Evolutionary conservation across 768 basidiomycete genomes (phyloP), one percentile per base, ranked within the genome.

Genomic region (Boletus rex-veris): DNA sequence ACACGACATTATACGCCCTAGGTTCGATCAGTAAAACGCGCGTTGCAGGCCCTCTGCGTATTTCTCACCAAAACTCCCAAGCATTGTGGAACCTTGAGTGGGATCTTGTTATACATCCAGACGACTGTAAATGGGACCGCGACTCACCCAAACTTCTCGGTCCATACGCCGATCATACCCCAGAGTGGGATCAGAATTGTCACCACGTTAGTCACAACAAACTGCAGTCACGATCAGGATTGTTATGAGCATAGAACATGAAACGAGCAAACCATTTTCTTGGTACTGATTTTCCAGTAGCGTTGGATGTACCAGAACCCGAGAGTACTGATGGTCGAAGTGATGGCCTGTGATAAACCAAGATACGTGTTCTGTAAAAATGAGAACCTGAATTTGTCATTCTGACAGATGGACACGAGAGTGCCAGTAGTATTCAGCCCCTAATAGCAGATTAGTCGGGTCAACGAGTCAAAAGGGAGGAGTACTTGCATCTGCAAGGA

Each of bases 101-200:
- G 1, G 16, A 40, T 18, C 3, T 3, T 0, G 39, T 46, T 47
- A 55, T 24, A 14, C 18, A 19, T 24, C 12, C 57, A 68, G 24
- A 26, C 18, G 37, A 40, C 30, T 18, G 12, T 16, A 38, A 5
- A 42, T 15, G 0, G 15, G n/a, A 46, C 15, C 19, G 65, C 1
- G 2, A 53, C 79, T 21, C 59, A 88, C 85, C 90, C 90, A 45
- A 93, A 61, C 54, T 78, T 86, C 9, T 72, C 57, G 0, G 90
- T 90, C 89, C 90, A 90, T 45, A 92, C 82, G 2, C 90, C 90
- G 39, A 91, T 76, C 87, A 89, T 87, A 14, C 89, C 88, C 90
- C 90, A 92, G 7, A 91, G 74, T 2, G 90, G 89, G 48, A 92
- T 90, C 42, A 91, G 39, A 24, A 91, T 79, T 4, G 88, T 87